Evolutionary conservation across 169 alveolate genomes (phyloP).

Genomic region (Besnoitia besnoiti): DNA sequence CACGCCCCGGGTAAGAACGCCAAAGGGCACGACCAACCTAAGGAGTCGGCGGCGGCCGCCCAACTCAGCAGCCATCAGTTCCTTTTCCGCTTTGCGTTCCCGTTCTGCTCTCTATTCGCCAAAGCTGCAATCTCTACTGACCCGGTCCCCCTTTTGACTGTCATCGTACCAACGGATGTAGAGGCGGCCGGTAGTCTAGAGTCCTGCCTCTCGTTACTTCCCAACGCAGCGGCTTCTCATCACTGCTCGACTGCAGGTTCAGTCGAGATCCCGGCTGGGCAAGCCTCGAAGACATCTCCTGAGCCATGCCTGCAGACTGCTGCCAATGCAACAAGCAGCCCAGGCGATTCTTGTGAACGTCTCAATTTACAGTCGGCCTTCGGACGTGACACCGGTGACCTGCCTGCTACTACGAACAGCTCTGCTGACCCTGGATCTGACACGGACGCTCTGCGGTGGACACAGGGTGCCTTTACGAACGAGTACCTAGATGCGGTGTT

Average conservation of each 20-base stretch:
- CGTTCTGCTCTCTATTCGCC: background rate
- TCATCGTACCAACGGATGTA: slow-evolving; percentile 20
- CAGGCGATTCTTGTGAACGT: background rate
- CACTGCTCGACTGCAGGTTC: background rate
- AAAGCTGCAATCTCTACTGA: background rate
- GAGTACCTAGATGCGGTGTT: background rate
- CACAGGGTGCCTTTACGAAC: background rate
- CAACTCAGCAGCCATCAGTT: background rate
- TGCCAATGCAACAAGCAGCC: background rate
- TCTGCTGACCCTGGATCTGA: background rate
- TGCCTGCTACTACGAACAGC: background rate
- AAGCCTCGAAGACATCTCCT: background rate
- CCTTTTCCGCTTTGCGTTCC: background rate
- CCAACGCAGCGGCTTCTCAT: background rate
- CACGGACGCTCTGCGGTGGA: background rate
- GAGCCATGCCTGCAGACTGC: background rate
- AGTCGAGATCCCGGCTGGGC: background rate
- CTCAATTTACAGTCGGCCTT: background rate
- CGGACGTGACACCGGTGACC: background rate
- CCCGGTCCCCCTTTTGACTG: background rate
- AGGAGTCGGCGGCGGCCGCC: background rate
- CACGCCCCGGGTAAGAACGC: background rate
- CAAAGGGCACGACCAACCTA: background rate
- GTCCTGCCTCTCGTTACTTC: background rate
- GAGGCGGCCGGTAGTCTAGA: slow-evolving; percentile 2